Base-by-base conservation (phyloP, 2,329 filamentous ascomycete genomes). In the Sphaceloma murrayae region DNA sequence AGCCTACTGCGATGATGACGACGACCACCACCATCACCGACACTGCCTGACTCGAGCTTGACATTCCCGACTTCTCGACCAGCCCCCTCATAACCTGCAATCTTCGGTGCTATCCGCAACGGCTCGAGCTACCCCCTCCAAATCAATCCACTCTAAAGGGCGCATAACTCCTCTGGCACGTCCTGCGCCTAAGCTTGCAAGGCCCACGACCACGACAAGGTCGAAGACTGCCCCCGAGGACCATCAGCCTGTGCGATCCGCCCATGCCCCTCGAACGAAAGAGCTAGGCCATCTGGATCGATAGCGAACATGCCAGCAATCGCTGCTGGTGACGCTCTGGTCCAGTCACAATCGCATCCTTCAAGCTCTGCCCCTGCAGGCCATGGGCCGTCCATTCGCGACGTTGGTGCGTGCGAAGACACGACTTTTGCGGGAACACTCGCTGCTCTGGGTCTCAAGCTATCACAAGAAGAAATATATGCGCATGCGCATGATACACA, bases 241-340 rank as follows among this genome's bases (percentile, higher is more conserved):
- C 16, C 18, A 24, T 24, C n/a, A n/a, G n/a, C n/a, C n/a, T n/a
- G n/a, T n/a, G 24, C 16, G 36, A 40, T 14, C 22, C 26, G 36
- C 30, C 36, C 21, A 40, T 40, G 36, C 24, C 26, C 6, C 27
- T 5, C 24, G 19, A 22, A 16, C 26, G 22, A 40, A 40, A 40
- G 36, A 40, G 36, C 24, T 18, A 29, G 36, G 36, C 27, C 9
- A 30, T 16, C 24, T 40, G 36, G 36, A 30, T 40, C 36, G 24
- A 40, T 40, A 29, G 36, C 24, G 36, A 26, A 40, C 24, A 40
- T 40, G 36, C 36, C 36, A 26, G 36, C 36, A 19, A 40, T 11
- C 13, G n/a, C 22, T 29, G 36, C 36, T 30, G 36, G 36, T 16
- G 36, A 40, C 24, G 36, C 36, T 40, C 30, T 40, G 36, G 16